Percentiles rank a stretch among this genome's conserved stretches.
phyloP scores from a whole-genome alignment of 371 early-diverging fungal species.

The Mucor racemosus region DNA sequence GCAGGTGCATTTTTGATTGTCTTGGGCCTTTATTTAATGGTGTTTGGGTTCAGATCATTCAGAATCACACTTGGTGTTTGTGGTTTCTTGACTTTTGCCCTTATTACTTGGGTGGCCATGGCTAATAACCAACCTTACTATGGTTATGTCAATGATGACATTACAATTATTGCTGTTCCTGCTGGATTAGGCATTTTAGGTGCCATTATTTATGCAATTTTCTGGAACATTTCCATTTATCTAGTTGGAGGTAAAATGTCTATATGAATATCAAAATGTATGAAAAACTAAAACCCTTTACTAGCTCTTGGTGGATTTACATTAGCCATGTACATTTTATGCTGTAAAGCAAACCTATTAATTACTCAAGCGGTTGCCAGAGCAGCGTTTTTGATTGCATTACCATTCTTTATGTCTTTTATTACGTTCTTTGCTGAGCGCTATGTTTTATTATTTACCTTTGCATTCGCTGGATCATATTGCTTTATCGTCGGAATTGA shows the following conservation, averaged over 20 bases:
- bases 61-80: slow-evolving; percentile 34
- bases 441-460: slow-evolving; percentile 28
- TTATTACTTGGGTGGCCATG: slow-evolving; percentile 35
- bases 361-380: slow-evolving; percentile 23
- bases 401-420: slow-evolving; percentile 24
- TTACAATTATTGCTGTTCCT: slow-evolving; percentile 32
- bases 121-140: slow-evolving; percentile 31
- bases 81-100: slow-evolving; percentile 42
- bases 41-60: slow-evolving; percentile 38
- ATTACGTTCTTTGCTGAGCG: slow-evolving; percentile 27
- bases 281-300: not conserved
- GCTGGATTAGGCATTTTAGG: slow-evolving; percentile 29
- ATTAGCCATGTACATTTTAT: slow-evolving; percentile 26
- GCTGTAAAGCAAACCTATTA: slow-evolving; percentile 21
- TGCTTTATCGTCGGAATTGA: slow-evolving; percentile 42
- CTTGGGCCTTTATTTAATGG: slow-evolving; percentile 35
- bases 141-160: slow-evolving; percentile 30
- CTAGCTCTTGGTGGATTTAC: slow-evolving; percentile 28
- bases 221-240: slow-evolving; percentile 29
- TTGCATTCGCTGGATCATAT: slow-evolving; percentile 41
- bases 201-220: slow-evolving; percentile 31
- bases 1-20: slow-evolving; percentile 38
- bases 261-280: no score
- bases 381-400: slow-evolving; percentile 17
- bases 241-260: slow-evolving; percentile 17